phyloP scores from a whole-genome alignment of 108 stramenopile genomes.

The Stephanodiscus triporus region DNA sequence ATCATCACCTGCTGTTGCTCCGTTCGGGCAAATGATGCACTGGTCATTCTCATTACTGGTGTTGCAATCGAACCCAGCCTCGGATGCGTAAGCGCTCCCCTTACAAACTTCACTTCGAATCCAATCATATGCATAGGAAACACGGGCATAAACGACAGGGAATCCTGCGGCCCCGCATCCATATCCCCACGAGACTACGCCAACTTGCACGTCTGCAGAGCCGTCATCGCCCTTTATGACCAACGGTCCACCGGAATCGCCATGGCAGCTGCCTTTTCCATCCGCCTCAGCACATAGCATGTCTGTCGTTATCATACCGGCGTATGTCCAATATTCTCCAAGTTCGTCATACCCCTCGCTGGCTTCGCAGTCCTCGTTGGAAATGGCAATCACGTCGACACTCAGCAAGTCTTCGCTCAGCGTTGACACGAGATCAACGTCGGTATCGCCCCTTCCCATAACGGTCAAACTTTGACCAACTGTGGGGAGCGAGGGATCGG shows the following conservation, averaged over 20 bases:
- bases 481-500: constrained; percentile 33
- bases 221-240: too few species aligned
- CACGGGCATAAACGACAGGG: constrained; percentile 47
- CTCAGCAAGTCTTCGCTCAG: constrained; percentile 21
- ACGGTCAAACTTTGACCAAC: constrained; percentile 44
- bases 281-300: constrained; percentile 38
- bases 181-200: constrained; percentile 39
- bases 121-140: constrained; percentile 36
- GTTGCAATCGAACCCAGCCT: constrained; percentile 16
- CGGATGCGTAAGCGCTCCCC: constrained; percentile 10
- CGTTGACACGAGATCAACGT: neutral
- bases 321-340: constrained; percentile 16
- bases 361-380: constrained; percentile 45
- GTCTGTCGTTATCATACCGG: constrained; percentile 21
- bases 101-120: constrained; percentile 27
- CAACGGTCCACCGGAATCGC: too few species aligned
- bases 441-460: constrained; percentile 57
- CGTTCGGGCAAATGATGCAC: too few species aligned
- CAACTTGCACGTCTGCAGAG: constrained; percentile 35
- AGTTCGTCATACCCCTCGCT: constrained; percentile 11
- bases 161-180: constrained; percentile 28
- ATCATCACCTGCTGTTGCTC: too few species aligned
- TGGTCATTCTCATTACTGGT: neutral
- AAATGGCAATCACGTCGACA: constrained; percentile 29
- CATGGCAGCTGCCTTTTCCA: constrained; percentile 31